phyloP scores from a whole-genome alignment of 768 basidiomycete species.

The Podaxis mareebaensis region DNA sequence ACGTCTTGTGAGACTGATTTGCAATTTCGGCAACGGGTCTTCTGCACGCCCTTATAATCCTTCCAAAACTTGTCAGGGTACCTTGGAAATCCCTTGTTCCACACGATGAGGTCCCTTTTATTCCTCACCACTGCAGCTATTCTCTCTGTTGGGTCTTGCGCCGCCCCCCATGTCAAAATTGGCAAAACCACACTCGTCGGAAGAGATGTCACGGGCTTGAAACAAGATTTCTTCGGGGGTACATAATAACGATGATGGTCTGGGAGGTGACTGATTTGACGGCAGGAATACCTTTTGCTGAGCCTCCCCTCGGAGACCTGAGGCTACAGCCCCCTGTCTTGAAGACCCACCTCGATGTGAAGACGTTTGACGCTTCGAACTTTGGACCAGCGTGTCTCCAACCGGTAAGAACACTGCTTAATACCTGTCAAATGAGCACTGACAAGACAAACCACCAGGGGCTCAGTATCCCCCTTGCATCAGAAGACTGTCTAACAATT shows the following conservation, averaged over 20 bases:
- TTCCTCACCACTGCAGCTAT: constrained; percentile 4
- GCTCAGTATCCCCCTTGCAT: constrained; percentile 34
- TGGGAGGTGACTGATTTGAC: not conserved
- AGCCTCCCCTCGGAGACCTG: constrained; percentile 50
- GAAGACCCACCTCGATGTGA: constrained; percentile 35
- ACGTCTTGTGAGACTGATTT: not conserved
- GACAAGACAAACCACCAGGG: constrained; percentile 23
- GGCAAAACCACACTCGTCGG: constrained; percentile 41
- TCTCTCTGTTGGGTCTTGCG: constrained; percentile 12
- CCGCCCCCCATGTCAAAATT: constrained; percentile 37
- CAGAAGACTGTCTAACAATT: constrained; percentile 62
- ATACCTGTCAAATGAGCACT: not conserved
- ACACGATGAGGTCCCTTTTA: constrained; percentile 6
- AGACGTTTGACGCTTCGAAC: constrained; percentile 44
- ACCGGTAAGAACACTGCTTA: constrained; percentile 29
- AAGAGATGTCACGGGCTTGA: constrained; percentile 30
- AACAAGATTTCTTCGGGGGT: constrained; percentile 53
- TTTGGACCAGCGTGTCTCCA: constrained; percentile 54
- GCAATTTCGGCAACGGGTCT: not conserved
- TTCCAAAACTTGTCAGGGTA: not conserved
- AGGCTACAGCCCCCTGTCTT: constrained; percentile 48
- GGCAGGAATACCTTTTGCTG: constrained; percentile 51
- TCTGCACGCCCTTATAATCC: not conserved
- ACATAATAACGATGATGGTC: constrained; percentile 2
- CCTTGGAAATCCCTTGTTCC: not conserved